Conservation (phyloP, 352 stramenopile species). For the Phytophthora constricta region DNA sequence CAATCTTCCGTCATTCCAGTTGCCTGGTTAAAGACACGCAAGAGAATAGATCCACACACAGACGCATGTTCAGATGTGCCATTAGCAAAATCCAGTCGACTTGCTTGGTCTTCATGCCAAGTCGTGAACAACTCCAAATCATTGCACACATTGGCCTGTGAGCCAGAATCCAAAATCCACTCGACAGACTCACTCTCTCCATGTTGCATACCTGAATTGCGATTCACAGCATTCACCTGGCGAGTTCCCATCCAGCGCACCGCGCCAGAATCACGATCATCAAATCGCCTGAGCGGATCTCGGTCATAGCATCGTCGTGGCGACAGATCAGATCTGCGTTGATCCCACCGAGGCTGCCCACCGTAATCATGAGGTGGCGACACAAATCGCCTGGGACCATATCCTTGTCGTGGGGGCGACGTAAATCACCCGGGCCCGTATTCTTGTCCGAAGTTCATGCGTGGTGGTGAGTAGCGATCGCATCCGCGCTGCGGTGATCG, state of each 20-base stretch:
- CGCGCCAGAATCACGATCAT: background rate
- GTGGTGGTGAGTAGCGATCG: too few species aligned
- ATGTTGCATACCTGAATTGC: background rate
- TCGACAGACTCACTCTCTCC: background rate
- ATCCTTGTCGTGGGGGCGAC: too few species aligned
- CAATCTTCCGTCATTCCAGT: conserved; percentile 4
- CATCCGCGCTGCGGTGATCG: too few species aligned
- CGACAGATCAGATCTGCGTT: too few species aligned
- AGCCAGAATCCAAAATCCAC: background rate
- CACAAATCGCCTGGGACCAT: too few species aligned
- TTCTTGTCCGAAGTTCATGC: too few species aligned
- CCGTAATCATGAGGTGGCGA: too few species aligned
- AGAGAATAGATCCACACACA: conserved; percentile 2
- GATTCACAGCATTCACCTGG: background rate
- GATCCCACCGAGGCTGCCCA: too few species aligned
- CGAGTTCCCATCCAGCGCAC: too few species aligned
- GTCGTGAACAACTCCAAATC: background rate
- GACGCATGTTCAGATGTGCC: background rate
- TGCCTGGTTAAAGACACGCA: conserved; percentile 1
- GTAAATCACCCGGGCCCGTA: too few species aligned
- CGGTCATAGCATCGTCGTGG: too few species aligned
- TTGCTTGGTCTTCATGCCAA: background rate
- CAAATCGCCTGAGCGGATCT: background rate
- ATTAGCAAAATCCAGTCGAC: background rate
- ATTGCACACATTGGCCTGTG: background rate